Conservation (phyloP, 2,329 filamentous ascomycete genomes). For the Scorias spongiosa region DNA sequence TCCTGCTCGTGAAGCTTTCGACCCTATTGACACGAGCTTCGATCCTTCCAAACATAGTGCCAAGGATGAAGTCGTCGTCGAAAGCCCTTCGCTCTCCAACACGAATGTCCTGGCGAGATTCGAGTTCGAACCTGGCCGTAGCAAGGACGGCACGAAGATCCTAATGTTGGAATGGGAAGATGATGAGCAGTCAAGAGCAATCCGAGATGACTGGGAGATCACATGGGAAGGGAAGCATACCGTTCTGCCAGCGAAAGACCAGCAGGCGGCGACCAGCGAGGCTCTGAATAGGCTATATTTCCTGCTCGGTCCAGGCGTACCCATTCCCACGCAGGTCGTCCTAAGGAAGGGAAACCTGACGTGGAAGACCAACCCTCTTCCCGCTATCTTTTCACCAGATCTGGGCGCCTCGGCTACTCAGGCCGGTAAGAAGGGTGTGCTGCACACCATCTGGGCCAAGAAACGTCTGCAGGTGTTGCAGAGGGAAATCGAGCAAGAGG, state of each 20-base stretch:
- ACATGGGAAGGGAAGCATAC: slow-evolving; percentile 68
- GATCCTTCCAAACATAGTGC: slow-evolving; percentile 6
- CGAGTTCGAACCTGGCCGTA: slow-evolving; percentile 65
- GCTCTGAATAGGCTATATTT: slow-evolving; percentile 58
- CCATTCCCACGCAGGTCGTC: slow-evolving; percentile 57
- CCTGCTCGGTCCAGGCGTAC: slow-evolving; percentile 55
- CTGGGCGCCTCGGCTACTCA: slow-evolving; percentile 51
- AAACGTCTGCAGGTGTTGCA: slow-evolving; percentile 61
- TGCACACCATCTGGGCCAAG: slow-evolving; percentile 86
- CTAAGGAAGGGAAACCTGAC: slow-evolving; percentile 34
- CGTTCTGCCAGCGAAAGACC: slow-evolving; percentile 50
- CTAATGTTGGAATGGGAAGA: slow-evolving; percentile 87
- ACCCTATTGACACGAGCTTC: slow-evolving; percentile 27
- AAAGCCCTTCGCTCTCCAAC: slow-evolving; percentile 28
- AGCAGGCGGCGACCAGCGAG: slow-evolving; percentile 25
- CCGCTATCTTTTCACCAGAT: slow-evolving; percentile 70
- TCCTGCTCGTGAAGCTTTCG: slow-evolving; percentile 19
- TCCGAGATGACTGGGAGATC: slow-evolving; percentile 53
- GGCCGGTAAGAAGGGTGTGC: slow-evolving; percentile 61
- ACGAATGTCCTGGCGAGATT: slow-evolving; percentile 61
- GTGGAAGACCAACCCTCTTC: slow-evolving; percentile 60
- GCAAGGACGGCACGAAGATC: slow-evolving; percentile 68
- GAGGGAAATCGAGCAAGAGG: slow-evolving; percentile 60
- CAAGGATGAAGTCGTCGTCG: slow-evolving; percentile 4
- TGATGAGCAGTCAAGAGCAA: slow-evolving; percentile 32